A percentile compares a stretch with the other conserved stretches of the same genome.
These are phyloP conservation scores for Coemansia sp. DNA, from an alignment of 192 early-diverging fungal genomes.

Conservation along the genomic window DNA sequence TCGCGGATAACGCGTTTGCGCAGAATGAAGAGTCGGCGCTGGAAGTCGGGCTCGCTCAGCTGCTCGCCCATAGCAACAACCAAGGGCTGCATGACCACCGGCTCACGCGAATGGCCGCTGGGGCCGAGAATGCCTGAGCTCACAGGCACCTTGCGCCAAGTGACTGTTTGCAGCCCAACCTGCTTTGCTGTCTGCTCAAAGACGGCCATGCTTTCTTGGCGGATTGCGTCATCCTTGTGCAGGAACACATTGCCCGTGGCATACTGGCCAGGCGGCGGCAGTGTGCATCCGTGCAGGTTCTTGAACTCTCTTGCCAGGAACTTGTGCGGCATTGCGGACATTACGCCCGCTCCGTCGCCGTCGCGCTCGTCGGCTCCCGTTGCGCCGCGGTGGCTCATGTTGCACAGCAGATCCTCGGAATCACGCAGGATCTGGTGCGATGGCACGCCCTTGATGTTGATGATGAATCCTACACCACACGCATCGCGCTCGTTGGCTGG, in stretches of 20 bases:
- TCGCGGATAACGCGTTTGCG: conserved; percentile 89
- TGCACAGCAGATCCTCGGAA: conserved; percentile 90
- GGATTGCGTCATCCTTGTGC: conserved; percentile 66
- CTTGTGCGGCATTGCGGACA: conserved; percentile 92
- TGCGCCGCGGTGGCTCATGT: conserved; percentile 99
- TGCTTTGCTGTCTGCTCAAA: conserved; percentile 81
- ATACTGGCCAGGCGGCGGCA: conserved; percentile 82
- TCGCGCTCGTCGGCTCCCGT: conserved; percentile 91
- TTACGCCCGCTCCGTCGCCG: conserved; percentile 98
- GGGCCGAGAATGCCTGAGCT: conserved; percentile 90
- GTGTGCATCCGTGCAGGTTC: conserved; percentile 57
- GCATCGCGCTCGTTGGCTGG: conserved; percentile 90
- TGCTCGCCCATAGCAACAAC: conserved; percentile 60
- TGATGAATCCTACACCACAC: conserved; percentile 98
- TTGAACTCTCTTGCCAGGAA: conserved; percentile 71
- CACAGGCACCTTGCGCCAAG: conserved; percentile 89
- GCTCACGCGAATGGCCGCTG: conserved; percentile 84
- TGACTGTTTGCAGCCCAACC: conserved; percentile 74
- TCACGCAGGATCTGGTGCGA: conserved; percentile 89
- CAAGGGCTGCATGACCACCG: conserved; percentile 90
- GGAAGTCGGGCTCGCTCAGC: conserved; percentile 60
- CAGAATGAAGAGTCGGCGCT: conserved; percentile 85
- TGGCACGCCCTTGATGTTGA: conserved; percentile 83
- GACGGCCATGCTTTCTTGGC: conserved; percentile 67
- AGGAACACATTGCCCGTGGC: conserved; percentile 97